phyloP scores from a whole-genome alignment of 2,329 filamentous ascomycete species.

The Pseudocercospora musae region DNA sequence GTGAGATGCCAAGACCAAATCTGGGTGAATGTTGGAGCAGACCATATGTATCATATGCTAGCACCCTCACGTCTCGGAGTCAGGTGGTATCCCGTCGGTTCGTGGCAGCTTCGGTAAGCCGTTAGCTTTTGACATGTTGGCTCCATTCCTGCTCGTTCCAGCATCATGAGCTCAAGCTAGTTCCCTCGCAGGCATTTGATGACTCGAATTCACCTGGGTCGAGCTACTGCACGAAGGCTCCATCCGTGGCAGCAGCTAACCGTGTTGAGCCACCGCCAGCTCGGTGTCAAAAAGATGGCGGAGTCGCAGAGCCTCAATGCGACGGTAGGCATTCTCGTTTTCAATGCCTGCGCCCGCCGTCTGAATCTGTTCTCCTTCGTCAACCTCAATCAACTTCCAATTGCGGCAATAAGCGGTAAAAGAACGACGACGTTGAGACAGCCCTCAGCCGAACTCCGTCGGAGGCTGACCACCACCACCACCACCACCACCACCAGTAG shows the following conservation, averaged over 20 bases:
- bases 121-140: background rate
- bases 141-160: background rate
- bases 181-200: background rate
- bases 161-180: background rate
- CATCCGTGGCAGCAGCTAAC: background rate
- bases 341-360: constrained; percentile 10
- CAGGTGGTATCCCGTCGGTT: background rate
- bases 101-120: background rate
- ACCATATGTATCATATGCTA: no score
- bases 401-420: background rate
- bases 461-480: constrained; percentile 8
- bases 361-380: background rate
- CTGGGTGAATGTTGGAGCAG: no score
- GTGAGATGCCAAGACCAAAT: no score
- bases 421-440: constrained; percentile 16
- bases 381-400: background rate
- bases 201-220: background rate
- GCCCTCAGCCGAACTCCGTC: constrained; percentile 14
- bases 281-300: background rate
- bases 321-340: constrained; percentile 4
- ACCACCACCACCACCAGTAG: background rate
- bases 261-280: background rate
- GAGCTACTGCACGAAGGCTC: background rate
- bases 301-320: constrained; percentile 1
- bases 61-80: no score